These are phyloP conservation scores for Scopulariopsis brevicaulis DNA, from an alignment of 2,329 filamentous ascomycete species.

Conservation along the genomic window DNA sequence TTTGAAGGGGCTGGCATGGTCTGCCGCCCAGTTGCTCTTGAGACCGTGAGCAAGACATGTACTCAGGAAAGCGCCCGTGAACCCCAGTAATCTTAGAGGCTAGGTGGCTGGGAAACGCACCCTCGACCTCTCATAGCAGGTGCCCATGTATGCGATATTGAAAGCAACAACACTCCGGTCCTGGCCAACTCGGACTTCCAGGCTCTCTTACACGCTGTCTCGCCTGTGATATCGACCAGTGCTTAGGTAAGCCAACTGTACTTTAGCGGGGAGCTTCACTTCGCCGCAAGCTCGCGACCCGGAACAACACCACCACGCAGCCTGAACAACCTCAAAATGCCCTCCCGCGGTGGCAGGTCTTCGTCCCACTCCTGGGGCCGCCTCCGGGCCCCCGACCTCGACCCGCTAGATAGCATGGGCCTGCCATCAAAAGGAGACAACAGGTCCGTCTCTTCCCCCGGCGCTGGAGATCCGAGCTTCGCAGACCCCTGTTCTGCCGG, in stretches of 20 bases:
- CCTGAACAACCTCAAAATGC: background rate
- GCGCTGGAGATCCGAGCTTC: background rate
- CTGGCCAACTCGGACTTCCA: background rate
- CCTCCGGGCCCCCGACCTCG: conserved; percentile 61
- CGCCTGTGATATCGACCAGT: background rate
- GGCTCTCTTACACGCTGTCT: background rate
- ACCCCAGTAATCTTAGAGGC: no score
- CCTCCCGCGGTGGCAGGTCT: conserved; percentile 13
- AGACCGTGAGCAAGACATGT: no score
- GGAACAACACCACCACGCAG: background rate
- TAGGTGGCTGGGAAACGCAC: no score
- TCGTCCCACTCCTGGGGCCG: conserved; percentile 53
- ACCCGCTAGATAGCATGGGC: conserved; percentile 72
- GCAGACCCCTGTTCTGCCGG: background rate
- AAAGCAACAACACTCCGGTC: no score
- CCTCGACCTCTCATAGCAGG: no score
- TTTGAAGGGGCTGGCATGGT: no score
- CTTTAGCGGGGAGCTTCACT: background rate
- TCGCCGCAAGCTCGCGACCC: background rate
- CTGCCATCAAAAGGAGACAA: conserved; percentile 86
- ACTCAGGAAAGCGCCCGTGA: no score
- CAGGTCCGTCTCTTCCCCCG: conserved; percentile 42
- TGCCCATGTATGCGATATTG: no score
- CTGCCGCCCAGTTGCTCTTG: no score
- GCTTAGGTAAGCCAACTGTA: background rate